These are phyloP conservation scores for Chrysanthemum makinoi DNA, from an alignment of 129 eudicot genomes.

Conservation along the genomic window DNA sequence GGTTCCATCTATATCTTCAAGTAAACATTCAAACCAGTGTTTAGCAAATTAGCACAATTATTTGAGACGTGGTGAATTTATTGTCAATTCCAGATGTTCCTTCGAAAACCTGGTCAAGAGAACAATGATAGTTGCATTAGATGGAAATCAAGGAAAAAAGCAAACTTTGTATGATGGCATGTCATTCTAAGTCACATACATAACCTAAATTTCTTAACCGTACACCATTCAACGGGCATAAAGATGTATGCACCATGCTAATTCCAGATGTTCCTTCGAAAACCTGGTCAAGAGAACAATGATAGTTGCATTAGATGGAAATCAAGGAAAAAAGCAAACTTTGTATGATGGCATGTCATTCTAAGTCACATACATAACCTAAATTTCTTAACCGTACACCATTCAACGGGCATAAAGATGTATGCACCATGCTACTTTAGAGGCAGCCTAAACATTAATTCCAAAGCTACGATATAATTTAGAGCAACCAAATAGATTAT, in stretches of 20 bases:
- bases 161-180: too few relatives aligned
- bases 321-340: too few relatives aligned
- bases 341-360: background rate
- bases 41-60: too few relatives aligned
- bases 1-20: too few relatives aligned
- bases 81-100: slow-evolving; percentile 99
- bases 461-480: background rate
- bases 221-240: too few relatives aligned
- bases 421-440: slow-evolving; percentile 8
- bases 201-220: too few relatives aligned
- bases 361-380: background rate
- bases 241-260: too few relatives aligned
- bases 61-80: slow-evolving; percentile 89
- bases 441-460: background rate
- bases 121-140: slow-evolving; percentile 14
- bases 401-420: slow-evolving; percentile 1
- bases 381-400: background rate
- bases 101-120: slow-evolving; percentile 73
- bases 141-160: background rate
- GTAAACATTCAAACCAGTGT: too few relatives aligned
- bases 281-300: too few relatives aligned
- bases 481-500: background rate
- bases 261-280: too few relatives aligned
- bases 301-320: too few relatives aligned
- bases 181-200: too few relatives aligned